A percentile compares a stretch with the other conserved stretches of the same genome.
Evolutionary conservation across 1,284 basidiomycete genomes (phyloP).

Genomic region (Irpex sp.): DNA sequence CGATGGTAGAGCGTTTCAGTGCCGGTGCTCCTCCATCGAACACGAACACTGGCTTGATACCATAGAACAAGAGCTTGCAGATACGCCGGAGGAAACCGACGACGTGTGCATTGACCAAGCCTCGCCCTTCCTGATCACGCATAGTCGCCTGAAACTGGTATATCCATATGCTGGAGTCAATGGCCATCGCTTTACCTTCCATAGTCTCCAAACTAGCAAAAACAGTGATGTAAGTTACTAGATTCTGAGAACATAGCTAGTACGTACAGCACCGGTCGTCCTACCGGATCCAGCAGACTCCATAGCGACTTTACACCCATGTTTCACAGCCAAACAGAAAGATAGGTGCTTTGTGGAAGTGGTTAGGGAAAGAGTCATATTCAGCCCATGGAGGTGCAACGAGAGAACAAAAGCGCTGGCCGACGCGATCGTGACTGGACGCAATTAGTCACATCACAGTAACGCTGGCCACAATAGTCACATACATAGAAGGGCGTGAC

Average conservation of each 20-base stretch:
- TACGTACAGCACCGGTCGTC: constrained; percentile 79
- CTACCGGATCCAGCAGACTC: constrained; percentile 87
- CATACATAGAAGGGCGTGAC: background rate
- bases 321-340: background rate
- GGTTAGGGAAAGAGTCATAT: background rate
- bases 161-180: constrained; percentile 99
- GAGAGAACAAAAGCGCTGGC: background rate
- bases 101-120: constrained; percentile 90
- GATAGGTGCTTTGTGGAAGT: background rate
- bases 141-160: constrained; percentile 99
- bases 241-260: constrained; percentile 5
- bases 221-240: background rate
- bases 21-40: constrained; percentile 93
- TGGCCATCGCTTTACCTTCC: constrained; percentile 88
- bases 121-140: constrained; percentile 94
- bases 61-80: constrained; percentile 92
- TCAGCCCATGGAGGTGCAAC: background rate
- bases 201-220: constrained; percentile 76
- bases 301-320: constrained; percentile 97
- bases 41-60: constrained; percentile 95
- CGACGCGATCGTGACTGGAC: background rate
- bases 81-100: constrained; percentile 92
- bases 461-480: background rate
- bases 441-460: background rate
- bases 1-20: constrained; percentile 84